Evolutionary conservation across 148 eudicot species (phyloP).

Genomic region (Fagopyrum esculentum): DNA sequence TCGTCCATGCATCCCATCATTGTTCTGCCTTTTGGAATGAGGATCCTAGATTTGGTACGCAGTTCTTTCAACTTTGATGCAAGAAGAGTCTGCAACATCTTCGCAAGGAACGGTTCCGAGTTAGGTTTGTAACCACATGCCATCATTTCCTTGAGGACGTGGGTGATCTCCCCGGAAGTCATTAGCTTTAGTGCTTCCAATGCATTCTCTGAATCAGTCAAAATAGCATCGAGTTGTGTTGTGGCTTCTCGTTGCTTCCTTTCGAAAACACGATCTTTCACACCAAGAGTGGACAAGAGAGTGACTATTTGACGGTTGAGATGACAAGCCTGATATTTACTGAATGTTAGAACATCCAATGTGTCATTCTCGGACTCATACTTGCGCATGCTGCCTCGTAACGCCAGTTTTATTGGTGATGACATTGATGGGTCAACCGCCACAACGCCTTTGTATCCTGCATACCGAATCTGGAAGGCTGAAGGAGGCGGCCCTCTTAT

Average conservation of each 20-base stretch:
- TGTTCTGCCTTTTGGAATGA: constrained; percentile 41
- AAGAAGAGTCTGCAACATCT: constrained; percentile 67
- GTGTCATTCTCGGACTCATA: constrained; percentile 46
- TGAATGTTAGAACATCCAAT: constrained; percentile 67
- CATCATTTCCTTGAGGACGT: constrained; percentile 57
- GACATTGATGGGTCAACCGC: constrained; percentile 56
- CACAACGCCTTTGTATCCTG: constrained; percentile 90
- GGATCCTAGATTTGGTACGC: constrained; percentile 48
- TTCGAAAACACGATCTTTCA: constrained; percentile 49
- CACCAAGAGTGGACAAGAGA: constrained; percentile 83
- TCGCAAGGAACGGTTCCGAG: constrained; percentile 59
- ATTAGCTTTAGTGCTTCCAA: constrained; percentile 66
- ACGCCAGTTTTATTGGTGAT: constrained; percentile 44
- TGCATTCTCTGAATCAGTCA: constrained; percentile 60
- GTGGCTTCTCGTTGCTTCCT: constrained; percentile 71
- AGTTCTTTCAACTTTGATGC: constrained; percentile 54
- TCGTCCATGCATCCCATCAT: constrained; percentile 81
- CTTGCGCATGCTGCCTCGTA: constrained; percentile 75
- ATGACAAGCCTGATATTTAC: constrained; percentile 82
- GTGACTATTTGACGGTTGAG: constrained; percentile 75
- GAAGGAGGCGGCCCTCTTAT: constrained; percentile 42
- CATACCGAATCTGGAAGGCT: constrained; percentile 83
- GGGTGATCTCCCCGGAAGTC: constrained; percentile 58
- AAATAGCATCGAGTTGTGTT: constrained; percentile 46
- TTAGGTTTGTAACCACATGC: constrained; percentile 63